Base-by-base conservation (phyloP, 2,329 filamentous ascomycete species). In the Thermochaetoides dissita region DNA sequence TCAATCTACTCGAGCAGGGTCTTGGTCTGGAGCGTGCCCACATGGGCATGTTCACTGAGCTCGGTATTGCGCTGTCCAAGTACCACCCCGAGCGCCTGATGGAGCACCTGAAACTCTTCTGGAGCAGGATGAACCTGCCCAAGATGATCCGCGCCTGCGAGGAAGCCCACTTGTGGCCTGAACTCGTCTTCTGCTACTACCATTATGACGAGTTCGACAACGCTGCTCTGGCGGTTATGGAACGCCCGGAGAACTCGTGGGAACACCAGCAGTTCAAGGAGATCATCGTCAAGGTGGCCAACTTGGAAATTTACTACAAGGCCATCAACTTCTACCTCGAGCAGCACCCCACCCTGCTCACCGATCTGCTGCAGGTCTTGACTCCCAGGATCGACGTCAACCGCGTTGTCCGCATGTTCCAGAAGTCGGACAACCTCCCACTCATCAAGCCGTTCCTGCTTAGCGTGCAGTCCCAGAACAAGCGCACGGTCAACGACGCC, bases 231-330 rank as follows among this genome's bases (percentile, higher is more conserved):
- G 86, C 91, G 11, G 94, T 98, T 69, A 98, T 98, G 76, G 91
- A 98, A 69, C 85, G 87, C 53, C 84, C 91, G 9, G 81, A 93
- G 51, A 93, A 96, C 69, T 88, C 91, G 1, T 98, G 91, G 91
- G 93, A 98, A 63, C 91, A 98, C 66, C 87, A 95, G 61, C 91
- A 93, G 38, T 98, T 98, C 79, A 98, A 98, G 73, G 93, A 98
- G 59, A 96, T 94, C 40, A 74, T 94, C 44, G 79, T 94, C 66
- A 98, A 98, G 75, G 89, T 95, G 51, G 85, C 88, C 57, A 98
- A 98, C 66, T 67, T 98, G 57, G 93, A 98, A 65, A 98, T 98
- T 56, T 98, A 96, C 71, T 98, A 98, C 72, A 84, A 89, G 41
- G 86, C 85, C 29, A 74, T 96, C 58, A 94, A 89, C 68, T 95